Percentiles rank a stretch among this genome's conserved stretches.
phyloP scores from a whole-genome alignment of 2,329 filamentous ascomycete genomes.

The Torrubiellomyces zombiae region DNA sequence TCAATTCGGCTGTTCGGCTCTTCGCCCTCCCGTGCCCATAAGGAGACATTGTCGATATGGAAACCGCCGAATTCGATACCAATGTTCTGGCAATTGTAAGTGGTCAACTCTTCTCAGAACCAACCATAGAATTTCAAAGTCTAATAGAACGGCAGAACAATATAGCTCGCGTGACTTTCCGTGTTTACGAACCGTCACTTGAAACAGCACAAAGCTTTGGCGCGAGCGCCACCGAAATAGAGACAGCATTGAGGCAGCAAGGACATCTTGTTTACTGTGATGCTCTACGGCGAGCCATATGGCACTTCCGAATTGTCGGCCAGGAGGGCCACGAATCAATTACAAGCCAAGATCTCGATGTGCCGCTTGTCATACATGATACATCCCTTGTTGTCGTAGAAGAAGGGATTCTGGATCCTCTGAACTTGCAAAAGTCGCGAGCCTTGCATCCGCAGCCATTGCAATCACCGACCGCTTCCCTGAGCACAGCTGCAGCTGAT shows the following conservation, averaged over 20 bases:
- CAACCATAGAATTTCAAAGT: too few species aligned
- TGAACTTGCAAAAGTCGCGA: constrained; percentile 28
- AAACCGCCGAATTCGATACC: constrained; percentile 46
- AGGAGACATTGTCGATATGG: constrained; percentile 39
- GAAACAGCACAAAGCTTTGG: constrained; percentile 27
- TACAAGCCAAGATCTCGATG: constrained; percentile 14
- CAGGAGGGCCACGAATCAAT: constrained; percentile 20
- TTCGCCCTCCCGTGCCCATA: too few species aligned
- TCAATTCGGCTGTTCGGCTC: constrained; percentile 6
- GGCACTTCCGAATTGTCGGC: constrained; percentile 33
- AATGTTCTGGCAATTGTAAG: constrained; percentile 44
- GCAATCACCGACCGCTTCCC: constrained; percentile 30
- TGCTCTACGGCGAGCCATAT: constrained; percentile 29
- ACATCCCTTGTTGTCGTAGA: constrained; percentile 27
- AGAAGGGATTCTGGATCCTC: constrained; percentile 33
- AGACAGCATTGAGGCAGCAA: constrained; percentile 31
- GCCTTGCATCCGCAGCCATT: constrained; percentile 19
- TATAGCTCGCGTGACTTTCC: constrained; percentile 36
- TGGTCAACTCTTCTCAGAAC: too few species aligned
- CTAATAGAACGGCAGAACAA: too few species aligned
- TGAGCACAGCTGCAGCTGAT: too few species aligned
- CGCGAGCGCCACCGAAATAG: constrained; percentile 32
- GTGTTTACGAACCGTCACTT: constrained; percentile 33
- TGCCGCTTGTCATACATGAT: constrained; percentile 25
- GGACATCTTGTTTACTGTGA: constrained; percentile 39